Percentiles rank a stretch among this genome's conserved stretches.
Conservation (phyloP, 768 basidiomycete genomes). For the Trametes punicea region DNA sequence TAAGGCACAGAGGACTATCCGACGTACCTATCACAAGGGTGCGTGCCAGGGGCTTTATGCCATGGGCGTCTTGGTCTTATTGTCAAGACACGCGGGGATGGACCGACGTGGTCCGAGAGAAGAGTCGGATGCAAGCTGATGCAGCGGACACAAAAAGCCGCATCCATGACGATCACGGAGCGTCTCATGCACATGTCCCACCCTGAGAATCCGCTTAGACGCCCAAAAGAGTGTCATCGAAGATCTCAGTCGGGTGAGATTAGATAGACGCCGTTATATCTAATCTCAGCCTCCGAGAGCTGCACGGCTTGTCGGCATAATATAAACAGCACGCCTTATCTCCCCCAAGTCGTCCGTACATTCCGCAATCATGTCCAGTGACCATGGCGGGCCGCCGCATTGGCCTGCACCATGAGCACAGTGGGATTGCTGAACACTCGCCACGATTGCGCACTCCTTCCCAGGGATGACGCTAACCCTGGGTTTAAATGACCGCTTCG, state of each 20-base stretch:
- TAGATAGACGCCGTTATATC: not conserved
- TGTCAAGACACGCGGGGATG: conserved; percentile 4
- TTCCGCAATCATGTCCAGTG: conserved; percentile 17
- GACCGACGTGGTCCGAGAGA: not conserved
- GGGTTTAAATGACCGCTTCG: conserved; percentile 9
- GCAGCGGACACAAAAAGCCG: conserved; percentile 13
- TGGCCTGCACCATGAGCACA: not conserved
- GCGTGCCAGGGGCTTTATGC: not conserved
- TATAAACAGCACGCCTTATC: conserved; percentile 19
- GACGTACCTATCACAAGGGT: conserved; percentile 5
- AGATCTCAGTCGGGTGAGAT: not conserved
- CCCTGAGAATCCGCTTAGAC: not conserved
- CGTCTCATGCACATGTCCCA: not conserved
- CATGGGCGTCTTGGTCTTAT: conserved; percentile 8
- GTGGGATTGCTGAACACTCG: conserved; percentile 14
- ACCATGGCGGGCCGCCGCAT: conserved; percentile 16
- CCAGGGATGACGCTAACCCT: conserved; percentile 9
- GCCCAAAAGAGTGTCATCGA: not conserved
- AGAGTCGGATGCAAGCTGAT: not conserved
- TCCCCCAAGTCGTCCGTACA: not conserved
- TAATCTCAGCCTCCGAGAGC: not conserved
- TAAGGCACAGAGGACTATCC: not conserved
- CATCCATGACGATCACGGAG: not conserved
- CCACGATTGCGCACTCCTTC: conserved; percentile 16
- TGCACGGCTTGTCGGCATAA: not conserved